These are phyloP conservation scores for Ephemerocybe angulata DNA, from an alignment of 768 basidiomycete genomes.

Conservation along the genomic window DNA sequence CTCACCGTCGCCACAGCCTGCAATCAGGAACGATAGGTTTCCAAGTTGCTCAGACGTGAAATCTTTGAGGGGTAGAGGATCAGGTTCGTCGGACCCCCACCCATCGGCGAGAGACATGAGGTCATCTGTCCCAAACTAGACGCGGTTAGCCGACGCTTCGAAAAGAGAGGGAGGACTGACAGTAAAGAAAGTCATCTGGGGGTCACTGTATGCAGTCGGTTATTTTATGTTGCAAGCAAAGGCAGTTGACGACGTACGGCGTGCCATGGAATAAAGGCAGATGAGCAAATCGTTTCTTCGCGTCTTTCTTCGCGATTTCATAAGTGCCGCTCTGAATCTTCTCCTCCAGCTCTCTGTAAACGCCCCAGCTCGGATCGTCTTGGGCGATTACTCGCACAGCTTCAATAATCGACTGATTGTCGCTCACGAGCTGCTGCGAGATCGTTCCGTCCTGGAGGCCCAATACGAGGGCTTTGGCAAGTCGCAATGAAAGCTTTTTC, in stretches of 20 bases:
- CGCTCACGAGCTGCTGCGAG: constrained; percentile 2
- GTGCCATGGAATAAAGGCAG: constrained; percentile 14
- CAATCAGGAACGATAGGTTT: constrained; percentile 23
- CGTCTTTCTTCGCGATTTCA: constrained; percentile 14
- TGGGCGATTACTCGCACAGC: background rate
- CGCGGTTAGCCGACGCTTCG: background rate
- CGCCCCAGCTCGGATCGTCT: constrained; percentile 3
- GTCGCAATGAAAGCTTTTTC: constrained; percentile 16
- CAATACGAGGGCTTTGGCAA: constrained; percentile 21
- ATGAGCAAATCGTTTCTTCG: constrained; percentile 14
- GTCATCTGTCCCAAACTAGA: constrained; percentile 22
- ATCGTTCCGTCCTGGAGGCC: constrained; percentile 19
- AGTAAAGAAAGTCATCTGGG: constrained; percentile 5
- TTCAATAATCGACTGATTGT: background rate
- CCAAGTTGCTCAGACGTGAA: constrained; percentile 15
- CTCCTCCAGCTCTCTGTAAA: constrained; percentile 1
- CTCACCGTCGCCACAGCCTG: constrained; percentile 25
- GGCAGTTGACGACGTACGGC: constrained; percentile 11
- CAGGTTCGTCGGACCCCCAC: constrained; percentile 20
- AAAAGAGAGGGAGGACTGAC: background rate
- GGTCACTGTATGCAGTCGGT: constrained; percentile 1
- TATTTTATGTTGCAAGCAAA: background rate
- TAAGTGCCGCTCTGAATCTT: constrained; percentile 1
- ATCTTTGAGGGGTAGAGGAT: constrained; percentile 17
- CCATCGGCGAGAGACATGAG: constrained; percentile 24